Conservation (phyloP, 805 yeast genomes). For the Kazachstania martiniae region DNA sequence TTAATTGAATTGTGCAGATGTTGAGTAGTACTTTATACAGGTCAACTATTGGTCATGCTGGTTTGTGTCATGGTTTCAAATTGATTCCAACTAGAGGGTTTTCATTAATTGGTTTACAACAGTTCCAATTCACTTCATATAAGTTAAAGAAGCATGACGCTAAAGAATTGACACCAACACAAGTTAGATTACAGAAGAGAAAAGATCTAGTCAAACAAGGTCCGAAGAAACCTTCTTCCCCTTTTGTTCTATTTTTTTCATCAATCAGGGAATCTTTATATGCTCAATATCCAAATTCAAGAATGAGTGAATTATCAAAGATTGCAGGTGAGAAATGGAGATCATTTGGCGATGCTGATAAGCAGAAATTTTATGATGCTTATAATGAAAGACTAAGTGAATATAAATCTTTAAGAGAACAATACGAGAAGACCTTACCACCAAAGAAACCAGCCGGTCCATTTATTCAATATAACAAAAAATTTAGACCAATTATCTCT, state of each 20-base stretch:
- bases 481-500: constrained; percentile 10
- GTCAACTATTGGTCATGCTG: no score
- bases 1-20: no score
- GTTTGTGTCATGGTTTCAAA: no score
- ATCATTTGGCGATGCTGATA: constrained; percentile 55
- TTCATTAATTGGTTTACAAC: no score
- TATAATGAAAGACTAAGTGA: constrained; percentile 8
- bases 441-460: constrained; percentile 25
- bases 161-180: constrained; percentile 10
- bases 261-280: constrained; percentile 9
- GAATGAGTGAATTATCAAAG: constrained; percentile 31
- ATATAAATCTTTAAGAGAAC: constrained; percentile 5
- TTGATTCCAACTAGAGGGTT: no score
- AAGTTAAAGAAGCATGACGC: constrained; percentile 6
- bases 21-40: no score
- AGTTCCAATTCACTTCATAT: neutral
- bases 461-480: constrained; percentile 15
- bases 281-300: constrained; percentile 13
- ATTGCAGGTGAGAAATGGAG: constrained; percentile 81
- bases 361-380: constrained; percentile 58
- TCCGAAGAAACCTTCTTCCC: constrained; percentile 21
- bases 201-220: constrained; percentile 12
- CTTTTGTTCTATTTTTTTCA: constrained; percentile 15
- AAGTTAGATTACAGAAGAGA: constrained; percentile 14
- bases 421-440: constrained; percentile 6